These are phyloP conservation scores for Prototheca cutis DNA, from an alignment of 163 green algal species.

Conservation along the genomic window DNA sequence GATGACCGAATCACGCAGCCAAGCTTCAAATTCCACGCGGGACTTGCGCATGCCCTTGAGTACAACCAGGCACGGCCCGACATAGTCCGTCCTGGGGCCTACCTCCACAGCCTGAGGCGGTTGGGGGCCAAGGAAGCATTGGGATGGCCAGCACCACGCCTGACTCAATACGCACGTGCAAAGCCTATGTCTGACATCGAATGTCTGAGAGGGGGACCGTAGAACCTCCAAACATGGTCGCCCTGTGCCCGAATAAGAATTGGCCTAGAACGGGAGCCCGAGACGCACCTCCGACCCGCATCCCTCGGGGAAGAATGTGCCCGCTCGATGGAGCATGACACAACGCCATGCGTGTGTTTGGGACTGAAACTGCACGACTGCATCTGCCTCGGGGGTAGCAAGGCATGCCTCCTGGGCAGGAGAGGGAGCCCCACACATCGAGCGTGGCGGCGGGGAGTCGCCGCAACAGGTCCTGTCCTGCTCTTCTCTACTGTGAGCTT, in stretches of 20 bases:
- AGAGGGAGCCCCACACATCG: neutral
- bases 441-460: neutral
- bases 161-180: too few relatives aligned
- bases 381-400: neutral
- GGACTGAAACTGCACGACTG: neutral
- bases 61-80: neutral
- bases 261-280: too few relatives aligned
- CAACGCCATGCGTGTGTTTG: constrained; percentile 1
- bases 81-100: neutral
- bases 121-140: too few relatives aligned
- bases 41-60: neutral
- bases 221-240: too few relatives aligned
- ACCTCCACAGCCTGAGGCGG: neutral
- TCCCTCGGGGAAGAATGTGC: neutral
- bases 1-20: neutral
- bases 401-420: neutral
- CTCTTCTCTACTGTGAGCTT: too few relatives aligned
- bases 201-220: neutral
- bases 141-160: too few relatives aligned
- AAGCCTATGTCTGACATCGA: neutral
- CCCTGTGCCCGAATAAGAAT: too few relatives aligned
- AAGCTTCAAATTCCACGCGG: neutral
- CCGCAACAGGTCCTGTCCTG: too few relatives aligned
- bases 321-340: neutral
- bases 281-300: neutral